These are phyloP conservation scores for Tetrapisispora iriomotensis DNA, from an alignment of 805 yeast genomes.

Conservation along the genomic window DNA sequence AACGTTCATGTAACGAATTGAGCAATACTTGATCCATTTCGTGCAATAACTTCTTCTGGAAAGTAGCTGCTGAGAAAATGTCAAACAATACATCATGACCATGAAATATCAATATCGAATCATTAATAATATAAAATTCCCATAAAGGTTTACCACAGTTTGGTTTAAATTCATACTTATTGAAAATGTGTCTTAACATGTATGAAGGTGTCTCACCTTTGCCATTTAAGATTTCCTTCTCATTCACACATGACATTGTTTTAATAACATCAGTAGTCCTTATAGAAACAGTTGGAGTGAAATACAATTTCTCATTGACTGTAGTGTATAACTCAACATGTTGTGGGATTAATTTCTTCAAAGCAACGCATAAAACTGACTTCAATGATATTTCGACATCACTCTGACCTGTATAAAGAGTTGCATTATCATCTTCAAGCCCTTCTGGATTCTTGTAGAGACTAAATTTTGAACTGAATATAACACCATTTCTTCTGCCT, in stretches of 20 bases:
- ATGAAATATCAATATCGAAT: constrained; percentile 21
- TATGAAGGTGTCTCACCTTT: constrained; percentile 23
- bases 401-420: constrained; percentile 13
- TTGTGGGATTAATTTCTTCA: constrained; percentile 14
- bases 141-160: constrained; percentile 20
- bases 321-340: constrained; percentile 19
- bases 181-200: constrained; percentile 21
- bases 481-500: constrained; percentile 20
- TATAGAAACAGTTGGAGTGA: constrained; percentile 14
- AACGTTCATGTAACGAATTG: not conserved
- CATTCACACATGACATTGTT: constrained; percentile 16
- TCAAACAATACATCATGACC: constrained; percentile 27
- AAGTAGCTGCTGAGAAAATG: constrained; percentile 23
- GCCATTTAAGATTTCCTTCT: constrained; percentile 21
- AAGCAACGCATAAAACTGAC: constrained; percentile 13
- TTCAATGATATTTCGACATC: constrained; percentile 7
- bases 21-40: constrained; percentile 11
- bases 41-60: constrained; percentile 17
- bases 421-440: constrained; percentile 18
- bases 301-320: constrained; percentile 17
- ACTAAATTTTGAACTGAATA: constrained; percentile 14
- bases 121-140: constrained; percentile 21
- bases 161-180: constrained; percentile 15
- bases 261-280: constrained; percentile 16
- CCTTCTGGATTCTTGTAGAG: constrained; percentile 7